Conservation (phyloP, 768 basidiomycete species). For the Pisolithus tinctorius region DNA sequence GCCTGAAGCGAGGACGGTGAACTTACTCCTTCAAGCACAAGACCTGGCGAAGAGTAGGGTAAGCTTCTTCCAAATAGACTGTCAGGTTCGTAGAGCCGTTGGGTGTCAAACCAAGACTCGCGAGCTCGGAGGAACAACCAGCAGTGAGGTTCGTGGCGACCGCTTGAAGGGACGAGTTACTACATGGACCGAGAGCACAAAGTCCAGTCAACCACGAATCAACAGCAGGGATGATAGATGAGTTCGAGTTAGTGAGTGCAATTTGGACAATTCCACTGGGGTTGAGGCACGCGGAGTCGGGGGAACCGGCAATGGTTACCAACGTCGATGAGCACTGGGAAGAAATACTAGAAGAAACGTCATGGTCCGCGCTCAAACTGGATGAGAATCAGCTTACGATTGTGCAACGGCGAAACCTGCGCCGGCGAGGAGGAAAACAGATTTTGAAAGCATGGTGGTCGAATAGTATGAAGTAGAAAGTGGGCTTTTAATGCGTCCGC, state of each 20-base stretch:
- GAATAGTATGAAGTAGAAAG: not conserved
- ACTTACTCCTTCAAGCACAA: conserved; percentile 64
- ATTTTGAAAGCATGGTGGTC: conserved; percentile 19
- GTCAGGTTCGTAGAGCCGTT: conserved; percentile 20
- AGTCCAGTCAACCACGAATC: conserved; percentile 56
- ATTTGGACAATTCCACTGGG: conserved; percentile 27
- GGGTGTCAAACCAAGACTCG: conserved; percentile 16
- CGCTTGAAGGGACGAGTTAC: conserved; percentile 49
- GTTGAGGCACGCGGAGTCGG: conserved; percentile 35
- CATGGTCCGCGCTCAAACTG: conserved; percentile 1
- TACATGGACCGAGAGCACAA: conserved; percentile 48
- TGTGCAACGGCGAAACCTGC: conserved; percentile 36
- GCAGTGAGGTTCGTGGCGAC: conserved; percentile 48
- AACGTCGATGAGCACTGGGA: conserved; percentile 44
- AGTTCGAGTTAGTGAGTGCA: conserved; percentile 16
- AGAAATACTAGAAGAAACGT: conserved; percentile 34
- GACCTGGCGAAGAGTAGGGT: conserved; percentile 50
- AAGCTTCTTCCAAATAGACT: conserved; percentile 41
- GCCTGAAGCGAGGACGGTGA: not conserved
- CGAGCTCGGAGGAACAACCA: conserved; percentile 42
- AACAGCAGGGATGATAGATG: conserved; percentile 37
- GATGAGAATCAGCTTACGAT: conserved; percentile 27
- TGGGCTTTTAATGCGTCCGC: not conserved
- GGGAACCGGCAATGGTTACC: conserved; percentile 32
- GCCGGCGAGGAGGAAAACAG: conserved; percentile 23